Evolutionary conservation across 495 filamentous ascomycete genomes (phyloP), one percentile per base, ranked within the genome.

Genomic region (Ramalina intermedia): DNA sequence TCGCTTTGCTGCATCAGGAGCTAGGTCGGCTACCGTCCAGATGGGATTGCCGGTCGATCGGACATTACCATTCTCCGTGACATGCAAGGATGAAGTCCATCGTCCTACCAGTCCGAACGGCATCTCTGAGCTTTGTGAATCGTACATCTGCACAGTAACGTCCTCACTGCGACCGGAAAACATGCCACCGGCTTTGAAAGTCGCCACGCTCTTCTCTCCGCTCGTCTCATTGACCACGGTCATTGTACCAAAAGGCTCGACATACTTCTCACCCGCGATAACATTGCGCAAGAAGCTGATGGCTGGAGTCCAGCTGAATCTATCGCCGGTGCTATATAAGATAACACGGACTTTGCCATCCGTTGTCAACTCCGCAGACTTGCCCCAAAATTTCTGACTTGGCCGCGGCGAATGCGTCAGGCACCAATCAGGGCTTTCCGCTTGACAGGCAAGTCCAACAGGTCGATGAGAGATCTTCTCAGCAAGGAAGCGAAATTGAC

Each of bases 321-420:
- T 71, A 56, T 96, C 90, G 41, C 81, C 79, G 1, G 64, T 76
- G 12, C 70, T 69, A 57, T 87, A 83, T 21, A 94, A 64, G 35
- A 70, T 73, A 33, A 96, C 67, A 18, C 87, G 76, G 9, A 84
- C 80, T 18, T 86, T 82, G 11, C 91, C 91, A 39, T 94, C 90
- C 0, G 88, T 96, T 41, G 80, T 86, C 50, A 98, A 74, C 64
- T 98, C 91, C 16, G 84, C 85, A 47, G 80, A 87, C 66, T 98
- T 98, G 41, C 91, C 91, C 91, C 91, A 98, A 70, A 98, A 98
- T 55, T 96, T 96, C 60, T 98, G 91, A 8, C 80, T 80, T 3
- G 91, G 91, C 57, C 81, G 79, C 0, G 91, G 87, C 6, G 82
- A 81, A 61, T 96, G 91, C 5, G 84, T 70, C 49, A 94, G 78